Evolutionary conservation across 2,329 filamentous ascomycete species (phyloP), one percentile per base, ranked within the genome.

Genomic region (Fusarium xyrophilum): DNA sequence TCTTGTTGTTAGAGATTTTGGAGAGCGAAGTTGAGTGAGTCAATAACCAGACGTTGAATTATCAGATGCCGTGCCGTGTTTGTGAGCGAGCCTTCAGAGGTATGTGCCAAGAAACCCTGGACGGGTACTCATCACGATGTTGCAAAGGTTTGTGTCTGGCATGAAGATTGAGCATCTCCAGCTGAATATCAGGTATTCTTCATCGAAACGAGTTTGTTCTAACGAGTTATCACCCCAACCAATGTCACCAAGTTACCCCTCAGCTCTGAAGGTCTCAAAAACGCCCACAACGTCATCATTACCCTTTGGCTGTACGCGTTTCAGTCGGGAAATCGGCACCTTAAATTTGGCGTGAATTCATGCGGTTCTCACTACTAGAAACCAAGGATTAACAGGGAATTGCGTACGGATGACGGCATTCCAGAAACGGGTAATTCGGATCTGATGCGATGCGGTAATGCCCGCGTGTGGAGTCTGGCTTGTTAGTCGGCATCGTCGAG

Each of bases 401-500:
- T 19, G 17, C 14, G 47, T 48, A 61, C 56, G 63, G 56, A 35
- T 62, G 57, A 21, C 39, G 56, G 63, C 62, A 66, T 47, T 66
- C 17, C 36, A 40, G 33, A 39, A 42, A 46, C 55, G 67, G 67
- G 30, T 68, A 50, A 25, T 21, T 38, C 67, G 63, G 67, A 65
- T 50, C 46, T 38, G 19, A n/a, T 43, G 40, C 28, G 28, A 11
- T 27, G 39, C 30, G 62, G 54, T 51, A 44, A 44, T 42, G 55
- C 33, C 54, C 38, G 42, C 25, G 14, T 43, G 58, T 59, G 58
- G 66, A 50, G 62, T 59, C 51, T 39, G 23, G 38, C 43, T 32
- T 36, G 27, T 62, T 27, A 55, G 62, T 56, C 47, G 66, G 55
- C 73, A 71, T 74, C 63, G 73, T 74, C 62, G 73, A 75, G 66